Evolutionary conservation across 768 basidiomycete genomes (phyloP).

Genomic region (Clitopilus hobsonii): DNA sequence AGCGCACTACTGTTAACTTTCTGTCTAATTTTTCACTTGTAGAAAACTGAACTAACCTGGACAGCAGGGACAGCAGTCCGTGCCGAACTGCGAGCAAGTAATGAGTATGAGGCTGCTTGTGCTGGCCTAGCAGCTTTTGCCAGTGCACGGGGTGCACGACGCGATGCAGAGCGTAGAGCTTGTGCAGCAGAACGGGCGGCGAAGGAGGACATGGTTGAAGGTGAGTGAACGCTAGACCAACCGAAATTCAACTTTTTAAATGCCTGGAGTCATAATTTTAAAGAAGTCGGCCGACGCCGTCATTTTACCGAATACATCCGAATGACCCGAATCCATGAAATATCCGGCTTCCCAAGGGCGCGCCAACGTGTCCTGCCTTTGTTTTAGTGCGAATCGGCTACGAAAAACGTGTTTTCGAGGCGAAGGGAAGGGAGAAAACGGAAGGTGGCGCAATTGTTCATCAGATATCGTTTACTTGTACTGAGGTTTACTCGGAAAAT

Average conservation of each 20-base stretch:
- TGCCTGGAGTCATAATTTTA: conserved; percentile 1
- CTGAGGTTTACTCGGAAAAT: not conserved
- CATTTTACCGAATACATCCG: not conserved
- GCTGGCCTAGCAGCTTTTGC: conserved; percentile 35
- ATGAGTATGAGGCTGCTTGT: conserved; percentile 63
- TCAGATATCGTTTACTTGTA: not conserved
- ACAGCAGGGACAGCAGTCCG: conserved; percentile 29
- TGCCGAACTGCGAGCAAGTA: conserved; percentile 48
- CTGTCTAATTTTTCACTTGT: not conserved
- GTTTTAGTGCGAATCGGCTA: too few species aligned
- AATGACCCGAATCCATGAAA: too few species aligned
- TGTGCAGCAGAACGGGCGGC: conserved; percentile 60
- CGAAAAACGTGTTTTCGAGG: not conserved
- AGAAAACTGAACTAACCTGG: conserved; percentile 22
- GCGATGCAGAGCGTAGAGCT: conserved; percentile 59
- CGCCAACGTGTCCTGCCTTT: not conserved
- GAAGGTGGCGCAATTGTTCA: not conserved
- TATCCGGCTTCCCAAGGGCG: not conserved
- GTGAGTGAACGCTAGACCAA: not conserved
- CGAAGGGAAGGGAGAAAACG: not conserved
- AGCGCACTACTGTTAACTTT: conserved; percentile 4
- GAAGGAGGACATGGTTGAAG: conserved; percentile 56
- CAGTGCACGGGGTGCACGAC: conserved; percentile 55
- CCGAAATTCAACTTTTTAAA: not conserved
- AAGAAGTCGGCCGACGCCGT: not conserved